Evolutionary conservation across 2,329 filamentous ascomycete genomes (phyloP).

Genomic region (Monilinia polystroma): DNA sequence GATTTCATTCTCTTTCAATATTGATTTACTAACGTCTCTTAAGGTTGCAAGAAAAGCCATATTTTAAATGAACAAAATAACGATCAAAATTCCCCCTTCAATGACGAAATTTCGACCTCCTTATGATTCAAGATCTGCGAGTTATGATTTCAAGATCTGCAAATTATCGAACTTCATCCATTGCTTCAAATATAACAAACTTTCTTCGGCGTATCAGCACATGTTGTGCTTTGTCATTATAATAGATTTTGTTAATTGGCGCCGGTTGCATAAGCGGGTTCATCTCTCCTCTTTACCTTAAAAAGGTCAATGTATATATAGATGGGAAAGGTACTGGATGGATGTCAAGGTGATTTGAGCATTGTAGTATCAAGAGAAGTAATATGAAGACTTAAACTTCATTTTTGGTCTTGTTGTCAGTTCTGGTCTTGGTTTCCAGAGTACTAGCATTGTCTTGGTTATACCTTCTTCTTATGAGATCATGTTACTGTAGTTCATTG

Average conservation of each 20-base stretch:
- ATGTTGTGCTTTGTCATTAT: conserved; percentile 36
- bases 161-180: conserved; percentile 15
- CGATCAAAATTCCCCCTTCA: conserved; percentile 2
- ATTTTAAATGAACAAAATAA: conserved; percentile 42
- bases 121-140: conserved; percentile 16
- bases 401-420: neutral
- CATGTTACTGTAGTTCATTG: neutral
- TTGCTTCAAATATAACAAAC: conserved; percentile 18
- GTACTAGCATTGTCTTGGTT: neutral
- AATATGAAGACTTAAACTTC: conserved; percentile 28
- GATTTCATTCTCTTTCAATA: neutral
- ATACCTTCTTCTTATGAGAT: conserved; percentile 6
- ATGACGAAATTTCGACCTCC: conserved; percentile 16
- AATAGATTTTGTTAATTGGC: conserved; percentile 38
- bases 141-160: conserved; percentile 19
- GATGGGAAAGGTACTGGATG: conserved; percentile 28
- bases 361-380: conserved; percentile 29
- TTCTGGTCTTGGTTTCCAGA: neutral
- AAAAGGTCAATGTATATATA: conserved; percentile 39
- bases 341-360: conserved; percentile 30
- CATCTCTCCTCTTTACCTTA: conserved; percentile 40
- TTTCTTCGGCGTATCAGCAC: conserved; percentile 37
- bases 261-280: conserved; percentile 41
- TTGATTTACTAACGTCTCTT: conserved; percentile 28
- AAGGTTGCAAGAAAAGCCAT: conserved; percentile 53